These are phyloP conservation scores for Triglochin maritima DNA, from an alignment of 106 monocot genomes.

Conservation along the genomic window DNA sequence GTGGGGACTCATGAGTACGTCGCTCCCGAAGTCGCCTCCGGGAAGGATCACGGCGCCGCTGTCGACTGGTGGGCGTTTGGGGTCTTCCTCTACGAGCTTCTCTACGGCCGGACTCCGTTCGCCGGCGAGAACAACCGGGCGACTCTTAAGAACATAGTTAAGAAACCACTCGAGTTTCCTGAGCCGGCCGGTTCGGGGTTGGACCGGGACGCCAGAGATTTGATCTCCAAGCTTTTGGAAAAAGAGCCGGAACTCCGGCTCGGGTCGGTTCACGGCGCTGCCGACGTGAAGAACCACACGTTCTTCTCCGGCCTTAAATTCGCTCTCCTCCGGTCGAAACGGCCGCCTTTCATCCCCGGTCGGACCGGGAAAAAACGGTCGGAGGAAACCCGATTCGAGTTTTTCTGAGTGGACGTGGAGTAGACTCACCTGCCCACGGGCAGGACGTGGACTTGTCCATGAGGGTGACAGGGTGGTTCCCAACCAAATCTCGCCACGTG, in stretches of 20 bases:
- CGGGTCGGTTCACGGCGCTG: conserved; percentile 53
- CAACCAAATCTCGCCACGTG: neutral
- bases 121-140: conserved; percentile 42
- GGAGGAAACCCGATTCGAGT: neutral
- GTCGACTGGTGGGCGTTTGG: conserved; percentile 29
- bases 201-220: conserved; percentile 20
- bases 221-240: conserved; percentile 36
- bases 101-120: conserved; percentile 60
- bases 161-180: conserved; percentile 33
- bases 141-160: conserved; percentile 56
- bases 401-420: neutral
- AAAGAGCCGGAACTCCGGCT: conserved; percentile 36
- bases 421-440: neutral
- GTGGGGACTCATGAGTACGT: conserved; percentile 25
- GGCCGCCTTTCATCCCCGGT: conserved; percentile 13
- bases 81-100: conserved; percentile 27
- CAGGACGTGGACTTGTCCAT: neutral
- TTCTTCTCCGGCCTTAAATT: conserved; percentile 59
- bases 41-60: conserved; percentile 10
- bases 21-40: conserved; percentile 17
- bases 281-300: conserved; percentile 58
- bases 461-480: neutral
- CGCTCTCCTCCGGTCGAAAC: conserved; percentile 12
- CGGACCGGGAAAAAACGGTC: neutral
- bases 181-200: conserved; percentile 1